Percentiles rank a stretch among this genome's conserved stretches.
Conservation (phyloP, 257 asterid genomes). For the Penstemon newberryi region DNA sequence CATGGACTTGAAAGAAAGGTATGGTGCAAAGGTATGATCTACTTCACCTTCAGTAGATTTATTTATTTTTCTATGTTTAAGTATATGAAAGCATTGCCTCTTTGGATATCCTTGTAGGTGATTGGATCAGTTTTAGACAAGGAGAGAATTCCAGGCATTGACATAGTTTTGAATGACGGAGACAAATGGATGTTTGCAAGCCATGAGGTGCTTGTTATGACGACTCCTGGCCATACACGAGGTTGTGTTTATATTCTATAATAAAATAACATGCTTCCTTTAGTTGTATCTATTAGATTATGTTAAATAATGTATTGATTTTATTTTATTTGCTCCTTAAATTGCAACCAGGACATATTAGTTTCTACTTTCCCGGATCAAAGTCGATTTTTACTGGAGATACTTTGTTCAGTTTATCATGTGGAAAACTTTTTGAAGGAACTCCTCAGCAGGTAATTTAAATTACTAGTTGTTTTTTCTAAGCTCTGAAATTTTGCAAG, state of each 20-base stretch:
- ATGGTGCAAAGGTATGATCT: constrained; percentile 90
- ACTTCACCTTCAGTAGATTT: constrained; percentile 24
- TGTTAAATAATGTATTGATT: background rate
- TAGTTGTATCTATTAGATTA: constrained; percentile 20
- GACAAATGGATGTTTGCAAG: constrained; percentile 99
- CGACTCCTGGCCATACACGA: constrained; percentile 93
- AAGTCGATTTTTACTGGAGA: constrained; percentile 89
- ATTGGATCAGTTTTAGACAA: constrained; percentile 80
- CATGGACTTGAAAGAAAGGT: constrained; percentile 83
- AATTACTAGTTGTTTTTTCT: constrained; percentile 2
- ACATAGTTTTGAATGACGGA: constrained; percentile 78
- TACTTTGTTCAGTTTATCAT: constrained; percentile 92
- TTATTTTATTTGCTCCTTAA: constrained; percentile 6
- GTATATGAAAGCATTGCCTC: constrained; percentile 10
- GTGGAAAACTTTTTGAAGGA: constrained; percentile 95
- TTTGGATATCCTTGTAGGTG: constrained; percentile 47
- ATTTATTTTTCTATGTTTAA: constrained; percentile 3
- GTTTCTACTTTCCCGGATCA: constrained; percentile 88
- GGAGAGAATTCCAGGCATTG: constrained; percentile 96
- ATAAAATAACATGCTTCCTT: constrained; percentile 12
- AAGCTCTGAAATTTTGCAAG: background rate
- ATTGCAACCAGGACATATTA: constrained; percentile 66
- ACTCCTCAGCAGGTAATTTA: constrained; percentile 76
- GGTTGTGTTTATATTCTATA: constrained; percentile 43
- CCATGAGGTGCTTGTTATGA: constrained; percentile 85